Base-by-base conservation (phyloP, 495 filamentous ascomycete species). In the Haplographium delicatum region DNA sequence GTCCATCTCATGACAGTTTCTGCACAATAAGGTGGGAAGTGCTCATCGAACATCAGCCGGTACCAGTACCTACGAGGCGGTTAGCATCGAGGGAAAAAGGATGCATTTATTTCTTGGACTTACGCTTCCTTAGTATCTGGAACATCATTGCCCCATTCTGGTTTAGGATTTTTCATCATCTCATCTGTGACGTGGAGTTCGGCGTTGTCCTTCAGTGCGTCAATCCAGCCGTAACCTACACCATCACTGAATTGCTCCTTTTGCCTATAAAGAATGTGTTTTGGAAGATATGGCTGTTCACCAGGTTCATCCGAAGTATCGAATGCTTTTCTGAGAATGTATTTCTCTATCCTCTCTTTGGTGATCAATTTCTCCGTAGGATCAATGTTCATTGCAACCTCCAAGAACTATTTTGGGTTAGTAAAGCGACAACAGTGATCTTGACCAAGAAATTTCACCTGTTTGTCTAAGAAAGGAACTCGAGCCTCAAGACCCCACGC, bases 221-320 rank as follows among this genome's bases (percentile, higher is more conserved):
- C 94, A 68, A 97, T 96, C 93, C 93, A 98, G 53, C 94, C 90
- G 73, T 98, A 98, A 48, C 93, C 93, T 54, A 98, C 94, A 67
- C 93, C 93, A 63, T 98, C 93, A 47, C 83, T 89, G 73, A 98
- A 98, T 74, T 97, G 94, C 73, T 98, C 93, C 80, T 98, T 98
- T 74, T 98, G 93, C 62, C 93, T 80, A 87, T 88, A 98, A 31
- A 98, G 84, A 57, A 98, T 97, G 62, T 93, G 81, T 13, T 93
- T 84, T 26, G 93, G 93, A 16, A 98, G 79, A 73, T 97, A 98
- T 11, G 93, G 79, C 59, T 83, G 68, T 13, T 76, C 74, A 33
- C 74, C 80, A 3, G 90, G 89, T 63, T 95, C 85, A 55, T 91
- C 86, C 35, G 78, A 79, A 25, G 90, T 94, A 70, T 98, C 93